Conservation (phyloP, 306 rosid genomes). For the Dalbergia oliveri region DNA sequence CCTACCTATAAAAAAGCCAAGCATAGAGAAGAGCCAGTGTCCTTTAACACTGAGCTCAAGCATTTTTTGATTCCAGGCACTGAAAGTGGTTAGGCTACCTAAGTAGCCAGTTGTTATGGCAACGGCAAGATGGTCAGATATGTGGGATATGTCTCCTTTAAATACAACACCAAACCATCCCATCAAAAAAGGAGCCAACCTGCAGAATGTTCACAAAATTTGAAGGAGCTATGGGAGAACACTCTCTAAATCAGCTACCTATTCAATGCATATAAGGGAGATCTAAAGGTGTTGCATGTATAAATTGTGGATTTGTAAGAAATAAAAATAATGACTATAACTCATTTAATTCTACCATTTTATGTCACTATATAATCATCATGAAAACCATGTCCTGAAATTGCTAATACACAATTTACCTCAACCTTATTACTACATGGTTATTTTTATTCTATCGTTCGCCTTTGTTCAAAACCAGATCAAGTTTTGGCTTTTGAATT, state of each 20-base stretch:
- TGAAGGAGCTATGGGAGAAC: not conserved
- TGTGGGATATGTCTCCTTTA: constrained; percentile 60
- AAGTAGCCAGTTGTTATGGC: constrained; percentile 69
- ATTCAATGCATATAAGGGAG: too few relatives aligned
- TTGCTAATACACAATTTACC: not conserved
- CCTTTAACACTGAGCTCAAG: constrained; percentile 64
- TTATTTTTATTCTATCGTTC: not conserved
- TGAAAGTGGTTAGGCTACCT: constrained; percentile 78
- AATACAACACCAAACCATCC: constrained; percentile 79
- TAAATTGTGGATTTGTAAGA: too few relatives aligned
- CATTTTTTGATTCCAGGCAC: constrained; percentile 81
- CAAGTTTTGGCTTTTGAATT: not conserved
- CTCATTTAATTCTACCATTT: too few relatives aligned
- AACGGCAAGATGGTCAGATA: constrained; percentile 66
- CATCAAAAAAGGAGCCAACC: constrained; percentile 82
- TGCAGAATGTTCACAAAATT: constrained; percentile 32
- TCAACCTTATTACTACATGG: not conserved
- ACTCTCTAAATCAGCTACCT: too few relatives aligned
- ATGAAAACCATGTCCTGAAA: not conserved
- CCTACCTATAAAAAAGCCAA: constrained; percentile 73
- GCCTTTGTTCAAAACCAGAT: not conserved
- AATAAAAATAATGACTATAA: too few relatives aligned
- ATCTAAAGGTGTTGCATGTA: too few relatives aligned
- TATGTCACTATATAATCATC: too few relatives aligned
- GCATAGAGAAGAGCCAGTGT: constrained; percentile 58